Evolutionary conservation across 2,329 filamentous ascomycete genomes (phyloP).

Genomic region (Aureobasidium sp.): DNA sequence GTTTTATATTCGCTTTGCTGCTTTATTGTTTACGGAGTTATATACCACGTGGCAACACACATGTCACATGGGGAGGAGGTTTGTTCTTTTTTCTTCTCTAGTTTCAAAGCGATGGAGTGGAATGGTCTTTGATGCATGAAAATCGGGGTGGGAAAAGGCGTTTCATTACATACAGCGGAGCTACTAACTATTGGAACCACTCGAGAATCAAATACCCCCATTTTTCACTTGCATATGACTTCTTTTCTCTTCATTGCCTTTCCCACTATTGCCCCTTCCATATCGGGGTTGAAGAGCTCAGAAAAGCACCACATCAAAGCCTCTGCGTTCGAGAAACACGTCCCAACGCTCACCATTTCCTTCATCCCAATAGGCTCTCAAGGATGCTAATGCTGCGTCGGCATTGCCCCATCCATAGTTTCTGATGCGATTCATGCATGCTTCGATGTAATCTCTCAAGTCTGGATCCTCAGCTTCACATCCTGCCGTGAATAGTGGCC

Average conservation of each 20-base stretch:
- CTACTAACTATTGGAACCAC: not conserved
- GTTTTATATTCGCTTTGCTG: too few relatives aligned
- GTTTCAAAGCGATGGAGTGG: slow-evolving; percentile 4
- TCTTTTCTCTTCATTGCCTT: too few relatives aligned
- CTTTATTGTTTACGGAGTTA: not conserved
- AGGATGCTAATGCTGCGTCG: not conserved
- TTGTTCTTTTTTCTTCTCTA: not conserved
- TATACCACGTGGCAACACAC: not conserved
- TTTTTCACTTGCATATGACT: not conserved
- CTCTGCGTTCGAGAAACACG: slow-evolving; percentile 6
- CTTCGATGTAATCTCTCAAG: not conserved
- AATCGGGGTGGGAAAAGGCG: not conserved
- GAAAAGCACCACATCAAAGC: slow-evolving; percentile 7
- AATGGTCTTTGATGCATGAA: not conserved
- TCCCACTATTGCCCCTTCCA: too few relatives aligned
- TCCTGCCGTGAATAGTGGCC: slow-evolving; percentile 10
- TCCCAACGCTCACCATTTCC: slow-evolving; percentile 11
- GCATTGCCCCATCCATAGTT: slow-evolving; percentile 8
- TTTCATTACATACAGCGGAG: not conserved
- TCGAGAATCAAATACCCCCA: not conserved
- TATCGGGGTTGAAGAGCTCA: too few relatives aligned
- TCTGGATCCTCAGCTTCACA: slow-evolving; percentile 6
- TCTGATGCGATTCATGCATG: not conserved
- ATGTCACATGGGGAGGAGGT: not conserved
- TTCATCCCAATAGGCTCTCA: not conserved